Conservation (phyloP, 163 green algal genomes). For the Scenedesmus sp. region DNA sequence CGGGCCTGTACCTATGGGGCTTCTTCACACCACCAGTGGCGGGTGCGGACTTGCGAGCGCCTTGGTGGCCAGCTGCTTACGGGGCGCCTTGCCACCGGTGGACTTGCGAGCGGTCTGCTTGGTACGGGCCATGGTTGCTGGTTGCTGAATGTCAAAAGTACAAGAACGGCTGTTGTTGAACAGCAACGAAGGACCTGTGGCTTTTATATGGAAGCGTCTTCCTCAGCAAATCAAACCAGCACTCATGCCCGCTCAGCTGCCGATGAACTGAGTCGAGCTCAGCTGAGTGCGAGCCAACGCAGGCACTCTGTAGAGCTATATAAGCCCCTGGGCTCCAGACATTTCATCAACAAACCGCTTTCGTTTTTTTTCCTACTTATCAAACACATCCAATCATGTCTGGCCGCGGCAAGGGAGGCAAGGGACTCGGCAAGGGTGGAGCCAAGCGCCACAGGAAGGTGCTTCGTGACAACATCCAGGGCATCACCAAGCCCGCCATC, state of each 20-base stretch:
- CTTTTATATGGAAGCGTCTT: not conserved
- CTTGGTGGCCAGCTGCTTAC: slow-evolving; percentile 93
- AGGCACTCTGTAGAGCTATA: not conserved
- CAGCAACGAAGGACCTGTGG: not conserved
- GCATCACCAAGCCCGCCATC: slow-evolving; percentile 96
- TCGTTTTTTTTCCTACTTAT: not conserved
- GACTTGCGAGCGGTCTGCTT: slow-evolving; percentile 94
- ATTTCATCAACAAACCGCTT: not conserved
- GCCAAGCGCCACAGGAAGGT: slow-evolving; percentile 97
- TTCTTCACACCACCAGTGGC: slow-evolving; percentile 89
- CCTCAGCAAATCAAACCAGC: not conserved
- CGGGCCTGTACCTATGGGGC: slow-evolving; percentile 91
- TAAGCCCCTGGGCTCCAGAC: not conserved
- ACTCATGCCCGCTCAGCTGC: slow-evolving; percentile 33
- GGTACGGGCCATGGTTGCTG: slow-evolving; percentile 82
- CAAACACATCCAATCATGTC: slow-evolving; percentile 64
- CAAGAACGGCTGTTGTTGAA: not conserved
- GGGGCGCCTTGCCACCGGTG: slow-evolving; percentile 91
- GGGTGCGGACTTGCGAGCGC: slow-evolving; percentile 88
- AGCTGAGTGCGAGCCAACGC: not conserved
- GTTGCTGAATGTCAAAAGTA: not conserved
- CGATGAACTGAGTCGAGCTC: not conserved
- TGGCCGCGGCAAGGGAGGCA: slow-evolving; percentile 91
- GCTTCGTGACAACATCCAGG: slow-evolving; percentile 96
- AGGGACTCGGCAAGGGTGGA: slow-evolving; percentile 95